Conservation (phyloP, 768 basidiomycete genomes). For the Udeniomyces megalosporus region DNA sequence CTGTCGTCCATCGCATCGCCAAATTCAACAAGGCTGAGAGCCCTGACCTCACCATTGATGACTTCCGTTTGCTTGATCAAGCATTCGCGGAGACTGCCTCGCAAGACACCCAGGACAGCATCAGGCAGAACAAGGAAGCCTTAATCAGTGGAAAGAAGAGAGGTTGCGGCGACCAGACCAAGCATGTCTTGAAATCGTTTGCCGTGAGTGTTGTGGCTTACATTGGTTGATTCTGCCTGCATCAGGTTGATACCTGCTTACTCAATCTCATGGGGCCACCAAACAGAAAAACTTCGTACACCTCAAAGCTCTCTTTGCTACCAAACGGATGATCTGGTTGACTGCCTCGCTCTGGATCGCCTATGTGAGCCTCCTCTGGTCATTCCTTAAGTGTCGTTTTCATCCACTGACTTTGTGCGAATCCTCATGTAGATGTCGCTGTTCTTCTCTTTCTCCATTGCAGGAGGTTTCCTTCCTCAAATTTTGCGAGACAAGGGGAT, state of each 20-base stretch:
- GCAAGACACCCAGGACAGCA: background rate
- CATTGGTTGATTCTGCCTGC: too few relatives aligned
- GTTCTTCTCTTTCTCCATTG: conserved; percentile 27
- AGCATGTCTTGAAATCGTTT: too few relatives aligned
- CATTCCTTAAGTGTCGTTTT: background rate
- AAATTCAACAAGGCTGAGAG: conserved; percentile 28
- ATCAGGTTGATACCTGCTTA: too few relatives aligned
- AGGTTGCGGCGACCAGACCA: too few relatives aligned
- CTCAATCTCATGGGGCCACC: too few relatives aligned
- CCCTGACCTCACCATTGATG: conserved; percentile 27
- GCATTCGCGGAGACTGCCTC: background rate
- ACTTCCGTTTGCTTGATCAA: conserved; percentile 29
- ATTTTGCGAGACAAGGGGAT: background rate
- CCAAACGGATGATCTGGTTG: conserved; percentile 24
- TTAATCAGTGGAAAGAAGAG: too few relatives aligned
- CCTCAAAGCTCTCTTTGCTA: conserved; percentile 29
- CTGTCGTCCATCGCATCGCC: conserved; percentile 31
- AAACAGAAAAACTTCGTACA: conserved; percentile 23
- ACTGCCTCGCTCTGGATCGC: conserved; percentile 25
- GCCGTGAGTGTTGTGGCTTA: too few relatives aligned
- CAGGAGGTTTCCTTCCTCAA: conserved; percentile 30
- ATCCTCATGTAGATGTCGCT: conserved; percentile 12
- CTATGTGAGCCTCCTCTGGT: conserved; percentile 26
- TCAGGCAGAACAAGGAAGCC: too few relatives aligned
- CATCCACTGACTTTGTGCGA: background rate